Evolutionary conservation across 225 moss, liverwort and hornwort species (phyloP).

Genomic region (Marchantia polymorpha): DNA sequence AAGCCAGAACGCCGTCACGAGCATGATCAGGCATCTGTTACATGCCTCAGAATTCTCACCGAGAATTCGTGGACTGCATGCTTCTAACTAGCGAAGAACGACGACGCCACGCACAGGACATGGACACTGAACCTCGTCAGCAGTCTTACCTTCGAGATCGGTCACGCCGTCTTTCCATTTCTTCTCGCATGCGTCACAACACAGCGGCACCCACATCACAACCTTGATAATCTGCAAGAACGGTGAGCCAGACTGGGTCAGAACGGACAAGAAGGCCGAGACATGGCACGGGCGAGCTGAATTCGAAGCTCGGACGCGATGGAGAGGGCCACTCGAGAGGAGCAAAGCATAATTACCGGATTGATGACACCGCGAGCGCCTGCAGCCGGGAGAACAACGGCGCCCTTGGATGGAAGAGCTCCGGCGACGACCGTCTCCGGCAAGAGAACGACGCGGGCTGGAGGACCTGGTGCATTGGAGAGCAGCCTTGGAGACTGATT

Average conservation of each 20-base stretch:
- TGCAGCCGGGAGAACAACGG: neutral
- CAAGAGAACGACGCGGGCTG: neutral
- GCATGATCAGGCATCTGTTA: too few species aligned
- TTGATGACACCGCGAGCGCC: neutral
- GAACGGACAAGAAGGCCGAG: neutral
- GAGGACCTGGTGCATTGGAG: neutral
- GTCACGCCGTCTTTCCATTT: conserved; percentile 6
- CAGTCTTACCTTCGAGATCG: conserved; percentile 7
- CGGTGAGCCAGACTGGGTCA: neutral
- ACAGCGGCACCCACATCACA: conserved; percentile 6
- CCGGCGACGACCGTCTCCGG: neutral
- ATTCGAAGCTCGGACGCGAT: too few species aligned
- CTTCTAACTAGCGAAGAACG: too few species aligned
- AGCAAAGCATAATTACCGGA: too few species aligned
- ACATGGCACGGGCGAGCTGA: neutral
- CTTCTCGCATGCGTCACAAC: conserved; percentile 4
- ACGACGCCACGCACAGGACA: too few species aligned
- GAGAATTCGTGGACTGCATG: too few species aligned
- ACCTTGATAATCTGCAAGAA: conserved; percentile 12
- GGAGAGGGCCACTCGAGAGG: too few species aligned
- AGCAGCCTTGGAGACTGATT: neutral
- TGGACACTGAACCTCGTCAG: too few species aligned
- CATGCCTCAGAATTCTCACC: too few species aligned
- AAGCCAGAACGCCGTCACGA: too few species aligned
- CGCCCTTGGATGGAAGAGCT: neutral